Evolutionary conservation across 768 basidiomycete genomes (phyloP).

Genomic region (Podaxis sp.): DNA sequence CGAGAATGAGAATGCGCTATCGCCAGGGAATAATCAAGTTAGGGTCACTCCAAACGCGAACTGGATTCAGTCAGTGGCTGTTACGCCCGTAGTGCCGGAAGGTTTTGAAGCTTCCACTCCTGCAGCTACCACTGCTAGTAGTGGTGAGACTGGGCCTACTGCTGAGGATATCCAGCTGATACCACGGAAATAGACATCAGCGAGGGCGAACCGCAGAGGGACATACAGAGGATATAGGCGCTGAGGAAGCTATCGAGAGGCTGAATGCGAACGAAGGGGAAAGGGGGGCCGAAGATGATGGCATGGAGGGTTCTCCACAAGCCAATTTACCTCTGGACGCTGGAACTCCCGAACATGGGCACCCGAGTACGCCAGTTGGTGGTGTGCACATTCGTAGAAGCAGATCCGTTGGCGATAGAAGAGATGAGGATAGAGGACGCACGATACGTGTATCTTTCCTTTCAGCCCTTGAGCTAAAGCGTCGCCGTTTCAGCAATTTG

Average conservation of each 20-base stretch:
- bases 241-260: slow-evolving; percentile 22
- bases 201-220: slow-evolving; percentile 3
- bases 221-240: slow-evolving; percentile 8
- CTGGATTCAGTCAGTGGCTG: too few species aligned
- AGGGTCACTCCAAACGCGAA: neutral
- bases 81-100: slow-evolving; percentile 22
- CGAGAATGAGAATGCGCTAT: too few species aligned
- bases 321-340: slow-evolving; percentile 2
- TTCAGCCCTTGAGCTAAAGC: too few species aligned
- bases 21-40: neutral
- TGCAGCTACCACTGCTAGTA: too few species aligned
- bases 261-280: slow-evolving; percentile 21
- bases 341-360: neutral
- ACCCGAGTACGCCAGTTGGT: slow-evolving; percentile 14
- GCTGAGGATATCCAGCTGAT: slow-evolving; percentile 34
- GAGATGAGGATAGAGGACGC: neutral
- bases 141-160: slow-evolving; percentile 24
- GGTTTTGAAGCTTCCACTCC: too few species aligned
- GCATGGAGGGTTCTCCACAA: slow-evolving; percentile 18
- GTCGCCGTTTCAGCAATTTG: too few species aligned
- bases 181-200: neutral
- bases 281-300: slow-evolving; percentile 33
- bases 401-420: slow-evolving; percentile 16
- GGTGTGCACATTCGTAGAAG: slow-evolving; percentile 18
- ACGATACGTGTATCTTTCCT: too few species aligned